Evolutionary conservation across 139 green algal genomes (phyloP).

Genomic region (Picochlorum sp.): DNA sequence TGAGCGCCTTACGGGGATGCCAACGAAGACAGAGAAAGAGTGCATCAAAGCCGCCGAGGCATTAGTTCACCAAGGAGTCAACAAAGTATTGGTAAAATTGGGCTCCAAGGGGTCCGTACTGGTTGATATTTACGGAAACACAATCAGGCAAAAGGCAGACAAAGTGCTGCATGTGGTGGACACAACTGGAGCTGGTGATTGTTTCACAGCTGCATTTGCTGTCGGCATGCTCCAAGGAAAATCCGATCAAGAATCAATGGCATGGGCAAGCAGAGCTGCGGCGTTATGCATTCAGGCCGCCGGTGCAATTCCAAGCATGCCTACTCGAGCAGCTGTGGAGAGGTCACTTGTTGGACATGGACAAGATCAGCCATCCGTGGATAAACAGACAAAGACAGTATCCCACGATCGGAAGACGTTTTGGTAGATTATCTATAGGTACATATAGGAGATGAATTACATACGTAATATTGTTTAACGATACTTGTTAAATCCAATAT

Average conservation of each 20-base stretch:
- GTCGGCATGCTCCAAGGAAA: slow-evolving; percentile 68
- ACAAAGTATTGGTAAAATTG: slow-evolving; percentile 79
- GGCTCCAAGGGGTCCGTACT: slow-evolving; percentile 66
- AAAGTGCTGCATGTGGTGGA: slow-evolving; percentile 51
- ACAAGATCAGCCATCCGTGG: neutral
- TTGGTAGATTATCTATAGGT: slow-evolving; percentile 3
- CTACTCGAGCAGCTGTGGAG: slow-evolving; percentile 28
- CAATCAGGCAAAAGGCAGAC: slow-evolving; percentile 6
- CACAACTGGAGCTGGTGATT: slow-evolving; percentile 87
- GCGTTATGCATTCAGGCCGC: slow-evolving; percentile 52
- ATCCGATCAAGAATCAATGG: slow-evolving; percentile 45
- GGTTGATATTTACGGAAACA: slow-evolving; percentile 28
- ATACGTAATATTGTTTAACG: slow-evolving; percentile 13
- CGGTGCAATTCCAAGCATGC: slow-evolving; percentile 56
- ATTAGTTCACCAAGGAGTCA: slow-evolving; percentile 48
- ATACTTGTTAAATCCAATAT: slow-evolving; percentile 24
- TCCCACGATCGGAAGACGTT: neutral
- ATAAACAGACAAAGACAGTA: neutral
- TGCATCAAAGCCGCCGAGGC: slow-evolving; percentile 37
- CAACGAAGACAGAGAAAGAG: slow-evolving; percentile 39
- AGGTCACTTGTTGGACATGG: neutral
- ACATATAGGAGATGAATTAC: too few species aligned
- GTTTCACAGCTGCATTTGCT: slow-evolving; percentile 82
- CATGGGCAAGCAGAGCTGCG: slow-evolving; percentile 56
- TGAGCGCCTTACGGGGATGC: slow-evolving; percentile 52